phyloP scores from a whole-genome alignment of 768 basidiomycete genomes.

The Myochromella boudieri region DNA sequence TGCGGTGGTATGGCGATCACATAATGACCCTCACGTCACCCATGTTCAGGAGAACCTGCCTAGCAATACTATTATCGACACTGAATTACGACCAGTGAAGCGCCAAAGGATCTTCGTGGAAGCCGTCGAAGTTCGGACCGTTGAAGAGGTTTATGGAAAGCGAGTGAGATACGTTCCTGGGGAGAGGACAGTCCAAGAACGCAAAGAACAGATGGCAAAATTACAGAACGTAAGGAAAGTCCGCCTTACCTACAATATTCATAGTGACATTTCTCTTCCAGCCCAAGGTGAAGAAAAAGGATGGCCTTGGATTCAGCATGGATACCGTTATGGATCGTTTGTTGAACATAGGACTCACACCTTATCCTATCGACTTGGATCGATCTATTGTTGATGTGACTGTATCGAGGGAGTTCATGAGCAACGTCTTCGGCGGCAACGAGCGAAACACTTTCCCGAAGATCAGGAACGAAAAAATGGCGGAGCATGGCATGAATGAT shows the following conservation, averaged over 20 bases:
- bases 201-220: conserved; percentile 1
- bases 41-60: too few relatives aligned
- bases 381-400: background rate
- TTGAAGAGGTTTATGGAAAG: background rate
- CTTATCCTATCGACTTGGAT: conserved; percentile 3
- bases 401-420: conserved; percentile 8
- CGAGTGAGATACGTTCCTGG: background rate
- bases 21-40: too few relatives aligned
- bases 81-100: background rate
- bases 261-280: background rate
- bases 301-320: background rate
- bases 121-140: conserved; percentile 1
- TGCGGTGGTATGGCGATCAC: too few relatives aligned
- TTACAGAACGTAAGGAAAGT: conserved; percentile 6
- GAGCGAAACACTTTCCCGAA: conserved; percentile 5
- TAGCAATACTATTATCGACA: too few relatives aligned
- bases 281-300: conserved; percentile 10
- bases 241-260: background rate
- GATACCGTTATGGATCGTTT: conserved; percentile 9
- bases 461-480: conserved; percentile 16
- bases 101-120: conserved; percentile 4
- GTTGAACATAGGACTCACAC: conserved; percentile 7
- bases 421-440: conserved; percentile 9
- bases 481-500: conserved; percentile 23
- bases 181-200: background rate